These are phyloP conservation scores for Aureobasidium subglaciale DNA, from an alignment of 2,329 filamentous ascomycete species.

Conservation along the genomic window DNA sequence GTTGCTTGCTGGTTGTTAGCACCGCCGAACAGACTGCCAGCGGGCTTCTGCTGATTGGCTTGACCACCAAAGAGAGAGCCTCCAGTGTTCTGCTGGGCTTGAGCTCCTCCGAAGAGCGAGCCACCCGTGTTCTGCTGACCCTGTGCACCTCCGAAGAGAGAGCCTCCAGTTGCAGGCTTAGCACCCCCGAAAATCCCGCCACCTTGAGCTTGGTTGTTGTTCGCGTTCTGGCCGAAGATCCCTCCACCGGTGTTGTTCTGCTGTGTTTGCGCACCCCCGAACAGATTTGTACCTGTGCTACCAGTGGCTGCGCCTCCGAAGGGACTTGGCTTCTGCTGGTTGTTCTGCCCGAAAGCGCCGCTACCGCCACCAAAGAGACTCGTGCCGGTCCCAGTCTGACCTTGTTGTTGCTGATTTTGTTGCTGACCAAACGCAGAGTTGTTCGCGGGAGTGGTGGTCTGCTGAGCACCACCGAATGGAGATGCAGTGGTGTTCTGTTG, in stretches of 20 bases:
- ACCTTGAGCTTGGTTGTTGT: slow-evolving; percentile 24
- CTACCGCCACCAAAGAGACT: slow-evolving; percentile 5
- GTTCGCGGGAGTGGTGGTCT: slow-evolving; percentile 24
- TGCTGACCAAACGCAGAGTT: slow-evolving; percentile 25
- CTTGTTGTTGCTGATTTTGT: slow-evolving; percentile 20
- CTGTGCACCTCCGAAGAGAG: slow-evolving; percentile 22
- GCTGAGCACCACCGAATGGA: slow-evolving; percentile 16
- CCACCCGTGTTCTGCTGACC: slow-evolving; percentile 21
- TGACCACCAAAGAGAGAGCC: slow-evolving; percentile 43
- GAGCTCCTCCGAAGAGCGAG: slow-evolving; percentile 22
- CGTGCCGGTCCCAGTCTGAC: not conserved
- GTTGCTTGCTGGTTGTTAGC: slow-evolving; percentile 11
- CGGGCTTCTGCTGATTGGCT: slow-evolving; percentile 34
- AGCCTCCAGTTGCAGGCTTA: slow-evolving; percentile 26
- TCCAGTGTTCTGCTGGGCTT: slow-evolving; percentile 28
- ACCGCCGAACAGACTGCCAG: slow-evolving; percentile 14
- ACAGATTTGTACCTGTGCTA: not conserved
- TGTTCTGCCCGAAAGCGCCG: slow-evolving; percentile 17
- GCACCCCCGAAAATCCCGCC: slow-evolving; percentile 31
- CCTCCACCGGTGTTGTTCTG: slow-evolving; percentile 18
- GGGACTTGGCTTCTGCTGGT: slow-evolving; percentile 20
- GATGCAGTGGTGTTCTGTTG: slow-evolving; percentile 20
- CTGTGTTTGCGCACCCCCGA: slow-evolving; percentile 20
- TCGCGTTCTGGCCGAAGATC: slow-evolving; percentile 19
- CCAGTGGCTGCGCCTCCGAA: slow-evolving; percentile 20